Percentiles rank a stretch among this genome's conserved stretches.
These are phyloP conservation scores for Lentinula guzmanii DNA, from an alignment of 768 basidiomycete species.

Conservation along the genomic window DNA sequence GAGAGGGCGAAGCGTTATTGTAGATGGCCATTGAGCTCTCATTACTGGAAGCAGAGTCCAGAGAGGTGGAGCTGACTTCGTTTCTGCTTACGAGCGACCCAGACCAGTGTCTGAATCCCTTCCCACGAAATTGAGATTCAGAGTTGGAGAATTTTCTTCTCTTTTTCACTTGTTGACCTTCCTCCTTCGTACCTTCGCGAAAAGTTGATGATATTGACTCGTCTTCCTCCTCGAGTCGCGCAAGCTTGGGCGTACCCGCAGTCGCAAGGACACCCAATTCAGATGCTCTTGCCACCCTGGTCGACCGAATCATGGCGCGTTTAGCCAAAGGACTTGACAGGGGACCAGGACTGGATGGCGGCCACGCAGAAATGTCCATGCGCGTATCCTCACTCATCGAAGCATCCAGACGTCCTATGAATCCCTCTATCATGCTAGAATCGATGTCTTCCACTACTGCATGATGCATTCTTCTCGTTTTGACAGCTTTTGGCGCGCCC, in stretches of 20 bases:
- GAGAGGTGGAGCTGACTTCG: background rate
- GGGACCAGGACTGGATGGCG: constrained; percentile 6
- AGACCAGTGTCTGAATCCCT: background rate
- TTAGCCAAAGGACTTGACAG: constrained; percentile 21
- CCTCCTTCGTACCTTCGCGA: background rate
- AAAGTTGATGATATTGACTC: constrained; percentile 6
- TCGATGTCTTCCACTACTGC: background rate
- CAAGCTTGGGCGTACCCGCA: constrained; percentile 20
- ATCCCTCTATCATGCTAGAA: constrained; percentile 1
- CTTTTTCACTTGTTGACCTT: constrained; percentile 11
- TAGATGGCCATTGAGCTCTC: background rate
- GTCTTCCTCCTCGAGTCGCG: constrained; percentile 24
- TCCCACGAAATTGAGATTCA: background rate
- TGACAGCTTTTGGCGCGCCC: constrained; percentile 28
- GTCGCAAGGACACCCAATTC: constrained; percentile 12
- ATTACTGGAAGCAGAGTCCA: background rate
- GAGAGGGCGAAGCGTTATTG: background rate
- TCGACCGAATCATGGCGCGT: background rate
- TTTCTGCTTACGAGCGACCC: background rate
- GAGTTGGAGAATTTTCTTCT: background rate
- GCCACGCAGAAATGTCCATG: background rate
- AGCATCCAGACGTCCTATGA: background rate
- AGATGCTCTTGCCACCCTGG: constrained; percentile 17
- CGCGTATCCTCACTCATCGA: background rate
- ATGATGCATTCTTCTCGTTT: constrained; percentile 7